Evolutionary conservation across 495 filamentous ascomycete species (phyloP).

Genomic region (Aspergillus ostianus): DNA sequence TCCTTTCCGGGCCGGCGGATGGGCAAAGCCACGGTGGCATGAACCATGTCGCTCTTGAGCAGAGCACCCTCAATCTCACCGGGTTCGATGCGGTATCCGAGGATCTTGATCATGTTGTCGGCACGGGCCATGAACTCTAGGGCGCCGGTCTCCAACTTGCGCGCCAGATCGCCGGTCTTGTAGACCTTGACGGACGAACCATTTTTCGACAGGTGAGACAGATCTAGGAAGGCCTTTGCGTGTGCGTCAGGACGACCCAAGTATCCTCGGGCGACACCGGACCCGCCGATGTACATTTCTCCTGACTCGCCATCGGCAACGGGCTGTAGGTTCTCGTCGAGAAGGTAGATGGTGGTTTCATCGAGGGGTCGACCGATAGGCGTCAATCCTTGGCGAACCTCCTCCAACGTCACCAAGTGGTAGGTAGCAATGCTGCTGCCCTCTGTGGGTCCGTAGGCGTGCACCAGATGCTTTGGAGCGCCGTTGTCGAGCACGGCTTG

Average conservation of each 20-base stretch:
- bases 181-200: slow-evolving; percentile 5
- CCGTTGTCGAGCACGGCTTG: not conserved
- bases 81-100: slow-evolving; percentile 48
- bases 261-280: not conserved
- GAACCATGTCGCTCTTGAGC: not conserved
- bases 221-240: not conserved
- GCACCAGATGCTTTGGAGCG: not conserved
- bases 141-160: slow-evolving; percentile 21
- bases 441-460: not conserved
- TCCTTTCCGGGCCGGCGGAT: not conserved
- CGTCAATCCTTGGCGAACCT: not conserved
- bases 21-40: not conserved
- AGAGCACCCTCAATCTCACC: slow-evolving; percentile 36
- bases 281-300: not conserved
- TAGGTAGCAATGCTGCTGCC: not conserved
- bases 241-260: not conserved
- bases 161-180: slow-evolving; percentile 16
- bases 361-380: not conserved
- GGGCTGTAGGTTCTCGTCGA: not conserved
- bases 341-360: not conserved
- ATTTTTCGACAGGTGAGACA: not conserved
- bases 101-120: slow-evolving; percentile 45
- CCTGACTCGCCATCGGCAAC: not conserved
- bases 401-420: not conserved
- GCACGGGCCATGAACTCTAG: slow-evolving; percentile 26